phyloP scores from a whole-genome alignment of 768 basidiomycete species.

The Mycena maculata region DNA sequence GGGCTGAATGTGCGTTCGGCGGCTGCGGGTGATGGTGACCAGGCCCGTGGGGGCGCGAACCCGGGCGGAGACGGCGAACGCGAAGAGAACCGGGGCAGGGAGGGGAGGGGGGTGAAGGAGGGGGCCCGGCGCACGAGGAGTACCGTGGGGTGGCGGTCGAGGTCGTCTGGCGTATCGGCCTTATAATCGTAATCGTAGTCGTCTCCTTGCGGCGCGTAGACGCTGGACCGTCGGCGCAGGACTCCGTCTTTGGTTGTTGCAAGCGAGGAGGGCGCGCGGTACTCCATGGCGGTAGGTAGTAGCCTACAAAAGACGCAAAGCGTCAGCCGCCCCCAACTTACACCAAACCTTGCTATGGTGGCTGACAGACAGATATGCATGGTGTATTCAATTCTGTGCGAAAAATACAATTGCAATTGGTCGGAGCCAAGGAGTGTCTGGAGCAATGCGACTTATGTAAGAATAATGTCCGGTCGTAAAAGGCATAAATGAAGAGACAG shows the following conservation, averaged over 20 bases:
- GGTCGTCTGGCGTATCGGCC: neutral
- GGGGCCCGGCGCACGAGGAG: constrained; percentile 14
- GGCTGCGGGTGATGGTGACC: neutral
- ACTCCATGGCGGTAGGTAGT: constrained; percentile 13
- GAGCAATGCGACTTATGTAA: constrained; percentile 26
- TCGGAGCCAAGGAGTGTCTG: constrained; percentile 1
- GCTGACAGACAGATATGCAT: constrained; percentile 14
- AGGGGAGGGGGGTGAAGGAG: neutral
- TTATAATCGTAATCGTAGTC: constrained; percentile 10
- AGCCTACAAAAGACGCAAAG: neutral
- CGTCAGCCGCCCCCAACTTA: constrained; percentile 2
- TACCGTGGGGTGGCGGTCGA: constrained; percentile 12
- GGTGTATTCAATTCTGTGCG: constrained; percentile 16
- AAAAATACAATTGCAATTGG: constrained; percentile 26
- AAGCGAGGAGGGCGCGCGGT: constrained; percentile 23
- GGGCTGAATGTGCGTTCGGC: constrained; percentile 18
- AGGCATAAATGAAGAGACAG: neutral
- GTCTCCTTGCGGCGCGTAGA: neutral
- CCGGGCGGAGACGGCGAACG: neutral
- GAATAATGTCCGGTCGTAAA: constrained; percentile 1
- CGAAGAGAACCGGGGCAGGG: neutral
- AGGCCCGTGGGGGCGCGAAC: neutral
- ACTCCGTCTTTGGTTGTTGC: neutral
- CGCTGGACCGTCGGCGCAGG: constrained; percentile 19
- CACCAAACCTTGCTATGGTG: neutral